Conservation (phyloP, 306 rosid species). For the Cotoneaster glaucophyllus region DNA sequence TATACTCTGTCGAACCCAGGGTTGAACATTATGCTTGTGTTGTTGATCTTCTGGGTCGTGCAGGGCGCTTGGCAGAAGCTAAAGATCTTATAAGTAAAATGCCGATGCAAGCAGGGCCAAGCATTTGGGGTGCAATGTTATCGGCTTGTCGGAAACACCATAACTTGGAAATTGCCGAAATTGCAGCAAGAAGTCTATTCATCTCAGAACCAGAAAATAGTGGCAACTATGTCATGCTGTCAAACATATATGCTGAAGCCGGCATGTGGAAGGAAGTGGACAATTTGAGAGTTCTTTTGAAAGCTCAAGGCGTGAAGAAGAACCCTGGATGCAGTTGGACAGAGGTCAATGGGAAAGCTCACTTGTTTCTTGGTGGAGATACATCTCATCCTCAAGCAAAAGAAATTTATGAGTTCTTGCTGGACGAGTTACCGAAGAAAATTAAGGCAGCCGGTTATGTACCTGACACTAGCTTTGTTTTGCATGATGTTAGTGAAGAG, state of each 20-base stretch:
- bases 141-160: conserved; percentile 18
- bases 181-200: conserved; percentile 16
- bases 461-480: conserved; percentile 18
- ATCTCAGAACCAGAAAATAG: conserved; percentile 19
- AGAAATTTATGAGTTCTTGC: conserved; percentile 9
- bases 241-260: conserved; percentile 24
- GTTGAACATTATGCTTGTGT: conserved; percentile 23
- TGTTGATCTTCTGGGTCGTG: conserved; percentile 24
- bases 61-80: conserved; percentile 22
- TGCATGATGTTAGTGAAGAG: conserved; percentile 30
- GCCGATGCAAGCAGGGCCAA: conserved; percentile 20
- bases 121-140: conserved; percentile 26
- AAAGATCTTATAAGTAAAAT: not conserved
- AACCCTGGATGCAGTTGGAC: conserved; percentile 30
- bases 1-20: conserved; percentile 10
- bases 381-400: conserved; percentile 17
- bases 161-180: conserved; percentile 16
- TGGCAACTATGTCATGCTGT: conserved; percentile 26
- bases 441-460: conserved; percentile 21
- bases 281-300: conserved; percentile 5
- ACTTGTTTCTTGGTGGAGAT: conserved; percentile 28
- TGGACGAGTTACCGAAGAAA: conserved; percentile 12
- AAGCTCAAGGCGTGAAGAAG: conserved; percentile 21
- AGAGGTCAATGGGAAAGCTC: conserved; percentile 20
- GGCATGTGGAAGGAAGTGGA: conserved; percentile 26